Percentiles rank a stretch among this genome's conserved stretches.
Evolutionary conservation across 75 land plant genomes (phyloP).

Genomic region (Larix kaempferi): DNA sequence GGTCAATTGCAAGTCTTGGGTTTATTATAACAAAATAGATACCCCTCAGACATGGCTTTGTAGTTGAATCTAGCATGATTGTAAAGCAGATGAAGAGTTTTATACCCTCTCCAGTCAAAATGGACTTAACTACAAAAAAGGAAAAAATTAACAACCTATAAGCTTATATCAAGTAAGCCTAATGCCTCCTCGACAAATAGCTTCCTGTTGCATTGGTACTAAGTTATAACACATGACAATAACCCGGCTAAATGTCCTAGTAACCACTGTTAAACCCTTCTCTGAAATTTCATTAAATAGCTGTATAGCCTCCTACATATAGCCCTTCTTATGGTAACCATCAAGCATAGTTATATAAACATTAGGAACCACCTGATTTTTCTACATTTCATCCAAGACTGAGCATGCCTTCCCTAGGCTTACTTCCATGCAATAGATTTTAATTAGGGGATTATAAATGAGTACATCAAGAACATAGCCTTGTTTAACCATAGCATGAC

Average conservation of each 20-base stretch:
- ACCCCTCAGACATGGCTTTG: too few relatives aligned
- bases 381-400: conserved; percentile 28
- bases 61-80: too few relatives aligned
- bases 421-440: conserved; percentile 38
- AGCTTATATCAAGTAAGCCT: too few relatives aligned
- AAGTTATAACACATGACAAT: too few relatives aligned
- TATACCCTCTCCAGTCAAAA: too few relatives aligned
- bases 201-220: neutral
- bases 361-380: conserved; percentile 26
- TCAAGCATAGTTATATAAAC: conserved; percentile 35
- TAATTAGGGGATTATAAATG: conserved; percentile 38
- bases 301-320: conserved; percentile 15
- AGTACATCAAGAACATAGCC: conserved; percentile 30
- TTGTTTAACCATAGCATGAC: conserved; percentile 18
- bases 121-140: too few relatives aligned
- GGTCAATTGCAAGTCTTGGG: too few relatives aligned
- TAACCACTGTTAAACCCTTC: neutral
- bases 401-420: conserved; percentile 34
- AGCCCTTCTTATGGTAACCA: conserved; percentile 18
- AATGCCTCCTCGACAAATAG: conserved; percentile 1
- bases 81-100: too few relatives aligned
- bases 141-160: too few relatives aligned
- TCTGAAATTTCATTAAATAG: conserved; percentile 4
- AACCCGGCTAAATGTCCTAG: neutral
- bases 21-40: too few relatives aligned